These are phyloP conservation scores for Ophiorrhiza pumila DNA, from an alignment of 257 asterid species.

Conservation along the genomic window DNA sequence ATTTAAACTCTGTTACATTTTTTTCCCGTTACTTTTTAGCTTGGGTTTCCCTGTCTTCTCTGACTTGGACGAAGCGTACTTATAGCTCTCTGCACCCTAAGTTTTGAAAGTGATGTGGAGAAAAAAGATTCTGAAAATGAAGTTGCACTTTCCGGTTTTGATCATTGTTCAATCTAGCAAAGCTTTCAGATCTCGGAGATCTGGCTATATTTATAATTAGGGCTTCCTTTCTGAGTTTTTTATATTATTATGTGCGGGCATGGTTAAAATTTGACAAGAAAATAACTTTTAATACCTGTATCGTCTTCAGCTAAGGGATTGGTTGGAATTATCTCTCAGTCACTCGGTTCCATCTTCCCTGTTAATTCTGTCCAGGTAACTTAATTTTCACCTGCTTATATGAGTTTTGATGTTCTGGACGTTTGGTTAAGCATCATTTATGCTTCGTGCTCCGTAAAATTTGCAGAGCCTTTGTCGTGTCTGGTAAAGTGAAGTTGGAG, in stretches of 20 bases:
- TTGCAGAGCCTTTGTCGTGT: constrained; percentile 68
- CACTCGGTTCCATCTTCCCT: constrained; percentile 91
- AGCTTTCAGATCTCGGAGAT: neutral
- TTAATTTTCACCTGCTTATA: neutral
- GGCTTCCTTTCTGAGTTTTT: neutral
- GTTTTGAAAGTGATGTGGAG: neutral
- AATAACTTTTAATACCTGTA: neutral
- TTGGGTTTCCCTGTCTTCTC: neutral
- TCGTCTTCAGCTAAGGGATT: constrained; percentile 67
- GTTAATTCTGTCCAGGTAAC: constrained; percentile 84
- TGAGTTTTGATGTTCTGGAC: constrained; percentile 17
- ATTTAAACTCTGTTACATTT: neutral
- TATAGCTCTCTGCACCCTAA: neutral
- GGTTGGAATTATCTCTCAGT: constrained; percentile 87
- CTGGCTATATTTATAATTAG: neutral
- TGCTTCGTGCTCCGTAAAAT: constrained; percentile 21
- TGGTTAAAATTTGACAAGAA: neutral
- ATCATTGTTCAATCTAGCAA: neutral
- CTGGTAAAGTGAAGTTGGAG: constrained; percentile 72
- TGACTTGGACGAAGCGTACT: neutral
- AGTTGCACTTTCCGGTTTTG: neutral
- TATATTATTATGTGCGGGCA: neutral
- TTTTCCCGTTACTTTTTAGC: neutral
- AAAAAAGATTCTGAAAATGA: neutral
- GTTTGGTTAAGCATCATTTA: constrained; percentile 12